Percentiles rank a stretch among this genome's conserved stretches.
Evolutionary conservation across 306 rosid genomes (phyloP).

Genomic region (Rosa multiflora): DNA sequence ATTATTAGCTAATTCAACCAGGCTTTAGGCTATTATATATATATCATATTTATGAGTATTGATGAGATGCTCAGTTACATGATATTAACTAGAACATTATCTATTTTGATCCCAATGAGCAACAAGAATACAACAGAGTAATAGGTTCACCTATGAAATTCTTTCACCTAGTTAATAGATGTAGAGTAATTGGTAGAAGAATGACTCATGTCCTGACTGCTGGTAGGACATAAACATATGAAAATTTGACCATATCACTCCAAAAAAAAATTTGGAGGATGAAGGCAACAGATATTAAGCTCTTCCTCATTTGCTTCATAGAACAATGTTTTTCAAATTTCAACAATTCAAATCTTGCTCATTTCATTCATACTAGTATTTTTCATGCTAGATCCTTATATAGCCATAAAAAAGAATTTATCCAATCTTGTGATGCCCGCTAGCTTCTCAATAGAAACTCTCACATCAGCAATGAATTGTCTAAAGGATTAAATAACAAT

Average conservation of each 20-base stretch:
- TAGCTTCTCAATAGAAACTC: background rate
- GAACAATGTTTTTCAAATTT: background rate
- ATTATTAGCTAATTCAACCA: slow-evolving; percentile 39
- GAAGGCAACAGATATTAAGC: background rate
- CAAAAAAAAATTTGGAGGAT: background rate
- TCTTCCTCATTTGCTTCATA: background rate
- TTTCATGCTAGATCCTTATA: slow-evolving; percentile 6
- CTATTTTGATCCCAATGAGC: background rate
- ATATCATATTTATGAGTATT: background rate
- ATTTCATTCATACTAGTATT: background rate
- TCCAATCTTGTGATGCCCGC: background rate
- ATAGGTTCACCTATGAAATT: background rate
- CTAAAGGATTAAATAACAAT: background rate
- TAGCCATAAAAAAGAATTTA: background rate
- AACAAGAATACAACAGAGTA: background rate
- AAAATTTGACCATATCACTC: background rate
- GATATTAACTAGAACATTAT: background rate
- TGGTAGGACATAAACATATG: background rate
- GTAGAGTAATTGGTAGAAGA: background rate
- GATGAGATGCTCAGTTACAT: slow-evolving; percentile 8
- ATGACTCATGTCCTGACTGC: background rate
- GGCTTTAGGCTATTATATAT: slow-evolving; percentile 18
- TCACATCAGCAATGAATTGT: background rate
- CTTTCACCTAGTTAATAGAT: background rate
- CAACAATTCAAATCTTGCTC: background rate